Evolutionary conservation across 2,329 filamentous ascomycete genomes (phyloP).

Genomic region (Tolypocladium tropicale): DNA sequence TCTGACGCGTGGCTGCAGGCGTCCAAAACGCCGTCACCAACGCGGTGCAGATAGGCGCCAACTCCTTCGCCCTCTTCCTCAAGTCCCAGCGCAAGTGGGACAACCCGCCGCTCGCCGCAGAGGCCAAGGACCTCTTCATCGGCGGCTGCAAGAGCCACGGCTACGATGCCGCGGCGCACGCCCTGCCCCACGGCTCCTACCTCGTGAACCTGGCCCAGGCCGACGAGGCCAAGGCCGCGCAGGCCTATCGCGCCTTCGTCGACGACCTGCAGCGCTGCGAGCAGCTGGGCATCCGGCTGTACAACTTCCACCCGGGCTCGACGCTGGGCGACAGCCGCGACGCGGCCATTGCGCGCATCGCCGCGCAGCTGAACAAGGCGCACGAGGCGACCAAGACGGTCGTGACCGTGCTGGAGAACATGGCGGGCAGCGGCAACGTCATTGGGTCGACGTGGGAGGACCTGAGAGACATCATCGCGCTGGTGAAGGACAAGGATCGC

Average conservation of each 20-base stretch:
- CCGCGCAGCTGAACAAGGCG: constrained; percentile 70
- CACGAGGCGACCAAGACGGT: constrained; percentile 68
- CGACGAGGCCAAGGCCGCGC: constrained; percentile 67
- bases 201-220: constrained; percentile 89
- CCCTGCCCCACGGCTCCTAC: constrained; percentile 90
- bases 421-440: constrained; percentile 84
- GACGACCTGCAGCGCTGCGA: constrained; percentile 85
- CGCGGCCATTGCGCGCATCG: constrained; percentile 69
- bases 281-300: constrained; percentile 74
- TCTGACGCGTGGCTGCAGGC: constrained; percentile 35
- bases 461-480: constrained; percentile 70
- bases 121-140: constrained; percentile 60
- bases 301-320: constrained; percentile 95
- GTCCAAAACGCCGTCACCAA: constrained; percentile 83
- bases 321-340: constrained; percentile 56
- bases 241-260: constrained; percentile 77
- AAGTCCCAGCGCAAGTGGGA: constrained; percentile 96
- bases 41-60: constrained; percentile 71
- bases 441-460: constrained; percentile 82
- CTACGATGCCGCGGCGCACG: constrained; percentile 62
- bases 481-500: constrained; percentile 69
- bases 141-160: constrained; percentile 55
- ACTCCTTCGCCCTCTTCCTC: constrained; percentile 88
- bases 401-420: constrained; percentile 83
- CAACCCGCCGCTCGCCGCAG: constrained; percentile 63